Evolutionary conservation across 495 filamentous ascomycete species (phyloP), one percentile per base, ranked within the genome.

Genomic region (Aspergillus cristatus): DNA sequence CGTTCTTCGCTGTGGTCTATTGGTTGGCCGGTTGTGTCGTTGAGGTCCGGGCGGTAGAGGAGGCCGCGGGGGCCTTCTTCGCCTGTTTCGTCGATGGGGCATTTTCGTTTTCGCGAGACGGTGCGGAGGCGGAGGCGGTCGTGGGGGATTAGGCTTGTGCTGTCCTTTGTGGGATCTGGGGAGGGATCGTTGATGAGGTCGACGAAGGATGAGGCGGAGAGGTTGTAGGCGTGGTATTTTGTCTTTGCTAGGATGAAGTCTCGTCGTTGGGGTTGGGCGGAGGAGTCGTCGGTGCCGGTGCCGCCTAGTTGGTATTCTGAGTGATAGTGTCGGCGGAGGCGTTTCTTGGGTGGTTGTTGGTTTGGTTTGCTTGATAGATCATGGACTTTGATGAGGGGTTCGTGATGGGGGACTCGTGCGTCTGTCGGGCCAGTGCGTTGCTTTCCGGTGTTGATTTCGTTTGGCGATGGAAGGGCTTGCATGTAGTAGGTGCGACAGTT

Each of bases 401-500:
- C 51, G 17, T 4, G 8, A 8, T 66, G 48, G 1, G 61, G 54
- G 8, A 61, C 37, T 7, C 43, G 8, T 1, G 40, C 28, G 18
- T 28, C 34, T 14, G 29, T 37, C 18, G 45, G n/a, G n/a, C 28
- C 5, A 38, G 12, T 41, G 32, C 32, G 20, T 40, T 7, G 40
- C 16, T 26, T 28, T 6, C 40, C 28, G 26, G 13, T 40, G 20
- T 22, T 20, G 22, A 43, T 39, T 17, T 65, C 54, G 26, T 48
- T 46, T 10, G 65, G 63, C 24, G 79, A 80, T 14, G 49, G 45
- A 10, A 86, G 62, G 13, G 70, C 52, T 4, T 76, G 74, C 4
- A 62, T 76, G 54, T 88, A 88, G 54, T 80, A 85, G 1, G 78
- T 84, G 22, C 83, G 75, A 28, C 67, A 62, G 37, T 78, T 74